Base-by-base conservation (phyloP, 129 eudicot genomes). In the Gnaphalium uliginosum region DNA sequence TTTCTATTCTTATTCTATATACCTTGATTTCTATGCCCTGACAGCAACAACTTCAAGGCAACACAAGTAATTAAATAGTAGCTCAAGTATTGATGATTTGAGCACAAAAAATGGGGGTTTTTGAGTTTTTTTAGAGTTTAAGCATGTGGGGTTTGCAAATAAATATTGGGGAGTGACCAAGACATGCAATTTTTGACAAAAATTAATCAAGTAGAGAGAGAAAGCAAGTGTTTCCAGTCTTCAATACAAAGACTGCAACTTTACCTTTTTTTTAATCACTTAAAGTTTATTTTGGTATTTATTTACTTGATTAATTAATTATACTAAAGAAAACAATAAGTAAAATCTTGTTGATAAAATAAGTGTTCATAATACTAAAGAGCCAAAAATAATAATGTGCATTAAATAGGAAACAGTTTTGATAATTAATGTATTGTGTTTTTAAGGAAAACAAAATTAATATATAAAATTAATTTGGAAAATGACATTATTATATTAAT, bases 241-340 rank as follows among this genome's bases (percentile, higher is more conserved):
- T 85, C 96, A 77, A 89, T 84, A 89, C 96, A 86, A 81, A 83
- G 89, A 87, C 91, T 82, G 87, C 79, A 85, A 78, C 89, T 89
- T 85, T 85, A 80, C 80, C 85, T 84, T 60, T 37, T 78, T 69
- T 39, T 54, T 65, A 51, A 15, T 56, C 48, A n/a, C n/a, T 25
- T 21, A 29, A 46, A 48, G 35, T 26, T 61, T 10, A 53, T 26
- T 61, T 10, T 24, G n/a, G 17, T 9, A 60, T 4, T 60, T 66
- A 54, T 17, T 54, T 54, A 54, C 60, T 6, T 7, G 10, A n/a
- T n/a, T n/a, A 17, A 15, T 41, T 10, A 41, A 41, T 9, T 9
- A 41, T 2, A 2, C 17, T 14, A 46, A 13, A 13, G 18, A 46
- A 13, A 13, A 46, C 14, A 32, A 30, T 23, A 50, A 22, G 18